Base-by-base conservation (phyloP, 352 stramenopile genomes). In the Phytophthora agathidicida region DNA sequence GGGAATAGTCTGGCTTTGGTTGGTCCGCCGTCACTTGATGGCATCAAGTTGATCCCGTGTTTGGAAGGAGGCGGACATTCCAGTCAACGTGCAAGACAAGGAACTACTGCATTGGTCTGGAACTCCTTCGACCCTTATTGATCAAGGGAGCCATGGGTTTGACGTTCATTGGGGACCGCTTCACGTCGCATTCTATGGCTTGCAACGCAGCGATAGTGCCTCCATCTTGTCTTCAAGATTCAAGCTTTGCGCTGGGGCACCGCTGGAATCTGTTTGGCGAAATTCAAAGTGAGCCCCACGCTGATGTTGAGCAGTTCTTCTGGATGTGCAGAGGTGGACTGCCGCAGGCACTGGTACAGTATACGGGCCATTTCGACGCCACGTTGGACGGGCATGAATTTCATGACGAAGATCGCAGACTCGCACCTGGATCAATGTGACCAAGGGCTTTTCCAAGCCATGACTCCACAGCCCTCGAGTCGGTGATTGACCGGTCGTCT, bases 281-380 rank as follows among this genome's bases (percentile, higher is more conserved):
- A 44, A 11, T 16, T n/a, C 7, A 30, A 52, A 43, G 16, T 35
- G 16, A 44, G 35, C 22, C 23, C 17, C 41, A 45, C 37, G 44
- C 28, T 36, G n/a, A n/a, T n/a, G n/a, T 49, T 44, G 31, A 44
- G 14, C 26, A 54, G 27, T n/a, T 60, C 56, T 49, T 57, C 54
- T n/a, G 17, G 42, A 47, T 48, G 30, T 62, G 42, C 35, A 63
- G 24, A 55, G 31, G 28, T 43, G 44, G n/a, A 55, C 32, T 14
- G n/a, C n/a, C n/a, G n/a, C n/a, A n/a, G n/a, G n/a, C n/a, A n/a
- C n/a, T n/a, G n/a, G n/a, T n/a, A n/a, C n/a, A n/a, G n/a, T n/a
- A n/a, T n/a, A 24, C 2, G 13, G 33, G n/a, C 16, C 31, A 51
- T 39, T 45, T 41, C 20, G 51, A 45, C n/a, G 9, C 45, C 6